Percentiles rank a stretch among this genome's conserved stretches.
Evolutionary conservation across 179 eudicot species (phyloP).

Genomic region (Patellifolia procumbens): DNA sequence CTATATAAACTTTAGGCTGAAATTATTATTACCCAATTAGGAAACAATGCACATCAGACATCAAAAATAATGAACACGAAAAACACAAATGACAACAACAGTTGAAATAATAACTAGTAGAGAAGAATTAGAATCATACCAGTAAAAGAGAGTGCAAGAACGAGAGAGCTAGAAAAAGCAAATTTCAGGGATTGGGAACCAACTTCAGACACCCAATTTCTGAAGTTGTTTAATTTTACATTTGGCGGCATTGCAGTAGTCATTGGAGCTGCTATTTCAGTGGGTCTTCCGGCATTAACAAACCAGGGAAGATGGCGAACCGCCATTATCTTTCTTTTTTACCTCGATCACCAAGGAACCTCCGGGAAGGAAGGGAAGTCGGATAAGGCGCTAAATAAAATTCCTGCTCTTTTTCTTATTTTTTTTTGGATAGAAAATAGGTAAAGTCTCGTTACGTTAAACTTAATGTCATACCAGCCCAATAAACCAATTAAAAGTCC

Average conservation of each 20-base stretch:
- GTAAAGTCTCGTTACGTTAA: too few relatives aligned
- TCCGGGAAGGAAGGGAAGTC: background rate
- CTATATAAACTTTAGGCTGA: background rate
- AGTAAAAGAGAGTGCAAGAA: constrained; percentile 57
- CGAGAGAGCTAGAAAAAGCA: constrained; percentile 65
- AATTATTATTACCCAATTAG: background rate
- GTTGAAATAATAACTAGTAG: background rate
- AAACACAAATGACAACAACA: background rate
- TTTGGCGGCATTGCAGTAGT: background rate
- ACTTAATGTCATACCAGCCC: too few relatives aligned
- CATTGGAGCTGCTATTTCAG: constrained; percentile 20
- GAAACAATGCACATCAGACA: background rate
- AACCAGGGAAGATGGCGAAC: constrained; percentile 21
- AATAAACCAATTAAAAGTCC: too few relatives aligned
- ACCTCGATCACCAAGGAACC: background rate
- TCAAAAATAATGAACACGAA: background rate
- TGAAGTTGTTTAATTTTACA: constrained; percentile 21
- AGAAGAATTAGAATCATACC: constrained; percentile 33
- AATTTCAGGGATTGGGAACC: constrained; percentile 49
- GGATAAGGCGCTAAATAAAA: constrained; percentile 3
- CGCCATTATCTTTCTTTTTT: constrained; percentile 24
- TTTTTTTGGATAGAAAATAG: background rate
- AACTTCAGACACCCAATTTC: constrained; percentile 49
- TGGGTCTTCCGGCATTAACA: constrained; percentile 21
- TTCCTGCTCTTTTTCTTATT: background rate